Evolutionary conservation across 306 rosid genomes (phyloP).

Genomic region (Quercus aquifolioides): DNA sequence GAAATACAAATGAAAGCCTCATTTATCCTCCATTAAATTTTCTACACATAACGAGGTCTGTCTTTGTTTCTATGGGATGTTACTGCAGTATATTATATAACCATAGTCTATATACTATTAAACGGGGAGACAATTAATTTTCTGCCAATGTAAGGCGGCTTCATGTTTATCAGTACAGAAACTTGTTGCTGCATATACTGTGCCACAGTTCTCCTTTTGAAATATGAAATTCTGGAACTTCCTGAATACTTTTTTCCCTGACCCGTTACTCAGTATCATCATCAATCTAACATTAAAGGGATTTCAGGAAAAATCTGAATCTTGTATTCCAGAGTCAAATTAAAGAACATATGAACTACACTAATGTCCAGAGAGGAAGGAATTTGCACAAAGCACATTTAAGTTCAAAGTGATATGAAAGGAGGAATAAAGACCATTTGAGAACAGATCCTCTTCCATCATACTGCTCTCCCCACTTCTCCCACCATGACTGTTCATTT

Average conservation of each 20-base stretch:
- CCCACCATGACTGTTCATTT: constrained; percentile 99
- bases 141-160: not conserved
- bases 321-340: not conserved
- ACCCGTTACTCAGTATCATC: not conserved
- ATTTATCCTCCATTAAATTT: not conserved
- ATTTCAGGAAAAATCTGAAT: not conserved
- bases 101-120: not conserved
- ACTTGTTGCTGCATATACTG: not conserved
- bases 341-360: not conserved
- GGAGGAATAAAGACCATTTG: constrained; percentile 66
- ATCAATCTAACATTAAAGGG: not conserved
- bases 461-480: constrained; percentile 98
- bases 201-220: not conserved
- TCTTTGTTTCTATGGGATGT: not conserved
- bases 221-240: not conserved
- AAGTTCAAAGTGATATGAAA: constrained; percentile 6
- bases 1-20: not conserved
- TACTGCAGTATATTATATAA: not conserved
- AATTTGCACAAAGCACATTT: constrained; percentile 8
- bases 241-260: too few relatives aligned
- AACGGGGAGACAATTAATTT: not conserved
- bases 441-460: constrained; percentile 97
- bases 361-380: not conserved
- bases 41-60: not conserved
- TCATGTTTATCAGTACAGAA: not conserved